phyloP scores from a whole-genome alignment of 805 yeast genomes.

The Zygoascus ofunaensis region DNA sequence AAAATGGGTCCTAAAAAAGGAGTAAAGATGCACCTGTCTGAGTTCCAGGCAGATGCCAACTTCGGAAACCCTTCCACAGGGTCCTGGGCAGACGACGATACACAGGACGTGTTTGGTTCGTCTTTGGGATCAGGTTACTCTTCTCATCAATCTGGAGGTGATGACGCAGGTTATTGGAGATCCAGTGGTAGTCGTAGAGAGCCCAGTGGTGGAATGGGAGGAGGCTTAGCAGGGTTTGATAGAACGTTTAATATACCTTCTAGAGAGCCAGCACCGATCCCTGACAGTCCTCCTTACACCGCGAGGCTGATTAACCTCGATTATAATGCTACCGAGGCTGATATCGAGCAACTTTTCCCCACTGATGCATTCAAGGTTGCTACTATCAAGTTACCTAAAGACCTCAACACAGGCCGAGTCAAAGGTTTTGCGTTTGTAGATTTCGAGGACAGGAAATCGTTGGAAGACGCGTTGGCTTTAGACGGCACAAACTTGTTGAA shows the following conservation, averaged over 20 bases:
- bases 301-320: conserved; percentile 86
- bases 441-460: conserved; percentile 70
- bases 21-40: conserved; percentile 70
- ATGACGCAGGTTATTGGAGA: conserved; percentile 10
- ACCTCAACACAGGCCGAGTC: conserved; percentile 54
- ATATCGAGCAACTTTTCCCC: conserved; percentile 28
- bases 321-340: conserved; percentile 65
- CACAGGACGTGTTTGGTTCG: conserved; percentile 53
- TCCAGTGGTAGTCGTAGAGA: neutral
- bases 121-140: conserved; percentile 3
- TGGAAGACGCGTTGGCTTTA: conserved; percentile 63
- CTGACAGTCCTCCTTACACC: conserved; percentile 84
- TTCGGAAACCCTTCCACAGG: conserved; percentile 14
- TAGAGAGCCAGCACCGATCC: conserved; percentile 71
- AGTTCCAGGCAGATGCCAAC: conserved; percentile 59
- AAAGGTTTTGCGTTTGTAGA: conserved; percentile 88
- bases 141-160: conserved; percentile 20
- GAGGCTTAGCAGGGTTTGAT: neutral
- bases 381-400: conserved; percentile 67
- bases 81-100: conserved; percentile 84
- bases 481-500: conserved; percentile 64
- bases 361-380: conserved; percentile 42
- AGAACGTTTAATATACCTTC: conserved; percentile 7
- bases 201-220: neutral
- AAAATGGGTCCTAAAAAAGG: conserved; percentile 55